Percentiles rank a stretch among this genome's conserved stretches.
phyloP scores from a whole-genome alignment of 371 early-diverging fungal species.

The Fennellomyces sp. region DNA sequence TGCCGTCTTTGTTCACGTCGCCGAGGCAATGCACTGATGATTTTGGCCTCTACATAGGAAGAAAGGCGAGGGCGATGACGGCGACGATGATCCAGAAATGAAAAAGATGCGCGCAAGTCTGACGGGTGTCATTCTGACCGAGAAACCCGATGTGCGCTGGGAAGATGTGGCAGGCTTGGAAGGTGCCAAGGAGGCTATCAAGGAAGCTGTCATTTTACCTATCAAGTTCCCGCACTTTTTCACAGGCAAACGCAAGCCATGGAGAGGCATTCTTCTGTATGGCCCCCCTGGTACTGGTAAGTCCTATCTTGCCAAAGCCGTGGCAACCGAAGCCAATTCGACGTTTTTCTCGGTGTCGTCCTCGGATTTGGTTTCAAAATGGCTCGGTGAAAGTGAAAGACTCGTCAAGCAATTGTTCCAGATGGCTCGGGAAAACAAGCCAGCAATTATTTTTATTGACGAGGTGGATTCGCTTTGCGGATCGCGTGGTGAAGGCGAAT shows the following conservation, averaged over 20 bases:
- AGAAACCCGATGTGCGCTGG: conserved; percentile 96
- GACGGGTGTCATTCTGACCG: conserved; percentile 87
- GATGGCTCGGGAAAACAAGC: conserved; percentile 92
- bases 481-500: conserved; percentile 93
- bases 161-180: conserved; percentile 98
- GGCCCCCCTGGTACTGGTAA: conserved; percentile 99
- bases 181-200: conserved; percentile 96
- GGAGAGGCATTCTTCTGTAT: conserved; percentile 97
- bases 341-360: conserved; percentile 96
- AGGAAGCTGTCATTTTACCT: conserved; percentile 98
- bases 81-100: conserved; percentile 86
- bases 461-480: conserved; percentile 98
- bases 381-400: conserved; percentile 97
- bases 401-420: conserved; percentile 93
- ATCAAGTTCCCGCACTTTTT: conserved; percentile 97
- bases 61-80: conserved; percentile 49
- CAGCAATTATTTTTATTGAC: conserved; percentile 97
- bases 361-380: conserved; percentile 95
- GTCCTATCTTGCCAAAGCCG: conserved; percentile 96
- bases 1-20: not conserved
- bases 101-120: conserved; percentile 86
- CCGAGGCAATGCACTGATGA: no score
- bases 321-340: conserved; percentile 95
- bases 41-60: conserved; percentile 46
- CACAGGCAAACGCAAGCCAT: conserved; percentile 93